Evolutionary conservation across 805 yeast genomes (phyloP), one percentile per base, ranked within the genome.

Genomic region (Pichia occidentalis): DNA sequence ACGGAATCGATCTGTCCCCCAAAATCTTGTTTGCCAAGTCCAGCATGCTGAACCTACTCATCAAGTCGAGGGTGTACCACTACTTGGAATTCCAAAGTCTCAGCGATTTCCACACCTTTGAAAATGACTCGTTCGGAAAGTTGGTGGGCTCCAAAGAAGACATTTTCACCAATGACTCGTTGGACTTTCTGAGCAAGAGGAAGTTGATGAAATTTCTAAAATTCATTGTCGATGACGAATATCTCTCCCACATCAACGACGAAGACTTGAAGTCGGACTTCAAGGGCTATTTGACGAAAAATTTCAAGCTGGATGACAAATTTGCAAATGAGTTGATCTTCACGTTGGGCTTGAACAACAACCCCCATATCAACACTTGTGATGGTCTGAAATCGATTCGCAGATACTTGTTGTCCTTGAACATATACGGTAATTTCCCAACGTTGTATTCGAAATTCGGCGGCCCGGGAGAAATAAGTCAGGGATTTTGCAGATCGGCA

Each of bases 401-500:
- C 57, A 72, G 97, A 39, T 92, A 86, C 55, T 65, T 92, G 44
- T 65, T 76, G 7, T 84, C 95, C 13, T 80, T 85, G 55, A 95
- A 88, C 50, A 85, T 88, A 4, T 92, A 88, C 59, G 98, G 98
- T 11, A 82, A 77, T 46, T 90, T 92, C 70, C 97, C 98, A 3
- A 94, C 85, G 10, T 69, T 90, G 65, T 80, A 80, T 51, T 83
- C 95, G 35, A 90, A 86, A 66, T 90, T 80, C 62, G 98, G 97
- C 40, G 94, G 95, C 3, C 88, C 95, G 0, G 96, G 97, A 37
- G 98, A 90, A 61, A 67, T 90, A 20, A 80, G 95, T 12, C 98
- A 90, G 64, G 98, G 97, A 2, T 90, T 92, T 60, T 90, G 97
- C 63, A 73, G 98, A 51, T 83, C 95, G 41, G 97, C 97, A 4